Conservation (phyloP, 805 yeast species). For the Suhomyces tanzawaensis region DNA sequence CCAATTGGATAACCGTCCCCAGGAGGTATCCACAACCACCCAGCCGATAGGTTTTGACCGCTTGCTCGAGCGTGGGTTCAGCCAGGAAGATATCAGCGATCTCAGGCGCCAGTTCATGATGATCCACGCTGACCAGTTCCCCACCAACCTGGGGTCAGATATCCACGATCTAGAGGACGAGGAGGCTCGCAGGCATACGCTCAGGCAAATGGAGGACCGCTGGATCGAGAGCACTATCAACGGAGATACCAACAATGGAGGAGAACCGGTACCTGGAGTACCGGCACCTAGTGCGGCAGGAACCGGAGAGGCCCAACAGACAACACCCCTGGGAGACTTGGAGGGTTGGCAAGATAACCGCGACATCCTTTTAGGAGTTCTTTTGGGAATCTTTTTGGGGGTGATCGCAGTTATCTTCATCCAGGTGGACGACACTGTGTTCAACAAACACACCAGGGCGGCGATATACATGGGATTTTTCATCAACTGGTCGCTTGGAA, state of each 20-base stretch:
- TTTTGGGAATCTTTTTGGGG: constrained; percentile 76
- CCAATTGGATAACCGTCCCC: constrained; percentile 52
- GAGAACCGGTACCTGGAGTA: constrained; percentile 2
- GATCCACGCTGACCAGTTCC: constrained; percentile 52
- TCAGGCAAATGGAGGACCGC: constrained; percentile 73
- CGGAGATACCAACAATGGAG: constrained; percentile 39
- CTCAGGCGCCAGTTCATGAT: constrained; percentile 71
- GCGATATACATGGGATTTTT: constrained; percentile 70
- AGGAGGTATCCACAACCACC: constrained; percentile 50
- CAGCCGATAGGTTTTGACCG: constrained; percentile 86
- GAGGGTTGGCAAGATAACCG: constrained; percentile 36
- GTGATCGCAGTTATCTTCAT: constrained; percentile 60
- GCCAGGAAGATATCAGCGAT: constrained; percentile 70
- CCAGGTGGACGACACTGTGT: constrained; percentile 56
- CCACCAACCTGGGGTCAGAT: constrained; percentile 14
- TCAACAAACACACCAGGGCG: constrained; percentile 61
- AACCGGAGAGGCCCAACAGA: constrained; percentile 2
- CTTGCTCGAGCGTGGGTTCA: constrained; percentile 76
- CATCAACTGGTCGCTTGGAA: constrained; percentile 65
- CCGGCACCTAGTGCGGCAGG: constrained; percentile 7
- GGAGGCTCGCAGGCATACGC: constrained; percentile 35
- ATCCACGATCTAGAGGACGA: constrained; percentile 42
- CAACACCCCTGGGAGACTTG: background rate
- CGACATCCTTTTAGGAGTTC: constrained; percentile 66
- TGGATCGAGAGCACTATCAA: constrained; percentile 82